Conservation (phyloP, 1,139 yeast species). For the Pichia sp. region DNA sequence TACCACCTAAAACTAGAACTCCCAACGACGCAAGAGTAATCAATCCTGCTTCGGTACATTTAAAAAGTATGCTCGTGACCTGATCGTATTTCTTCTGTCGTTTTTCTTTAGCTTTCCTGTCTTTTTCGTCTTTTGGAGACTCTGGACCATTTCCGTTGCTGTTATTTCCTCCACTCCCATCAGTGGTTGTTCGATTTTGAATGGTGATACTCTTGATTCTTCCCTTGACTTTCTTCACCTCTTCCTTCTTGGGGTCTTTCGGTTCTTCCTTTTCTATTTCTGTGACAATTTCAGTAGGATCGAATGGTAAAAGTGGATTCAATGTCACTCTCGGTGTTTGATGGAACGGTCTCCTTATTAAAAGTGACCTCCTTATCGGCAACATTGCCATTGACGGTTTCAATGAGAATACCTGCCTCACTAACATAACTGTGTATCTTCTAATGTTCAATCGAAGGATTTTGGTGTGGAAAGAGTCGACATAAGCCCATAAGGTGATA, state of each 20-base stretch:
- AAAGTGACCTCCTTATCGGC: not conserved
- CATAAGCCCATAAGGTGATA: too few relatives aligned
- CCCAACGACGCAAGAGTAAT: slow-evolving; percentile 74
- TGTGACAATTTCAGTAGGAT: slow-evolving; percentile 22
- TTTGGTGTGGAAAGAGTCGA: too few relatives aligned
- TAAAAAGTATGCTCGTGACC: slow-evolving; percentile 39
- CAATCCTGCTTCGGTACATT: slow-evolving; percentile 69
- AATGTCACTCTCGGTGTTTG: slow-evolving; percentile 12
- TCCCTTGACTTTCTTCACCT: slow-evolving; percentile 4
- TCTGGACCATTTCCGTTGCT: slow-evolving; percentile 4
- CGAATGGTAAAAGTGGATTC: slow-evolving; percentile 36
- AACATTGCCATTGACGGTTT: not conserved
- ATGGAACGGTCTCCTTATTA: not conserved
- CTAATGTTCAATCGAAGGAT: too few relatives aligned
- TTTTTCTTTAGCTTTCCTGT: slow-evolving; percentile 12
- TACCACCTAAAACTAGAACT: slow-evolving; percentile 71
- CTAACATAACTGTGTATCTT: too few relatives aligned
- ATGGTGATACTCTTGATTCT: slow-evolving; percentile 4
- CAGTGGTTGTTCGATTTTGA: not conserved
- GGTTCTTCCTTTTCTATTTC: slow-evolving; percentile 11
- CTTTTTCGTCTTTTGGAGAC: slow-evolving; percentile 11
- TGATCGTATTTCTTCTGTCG: slow-evolving; percentile 16
- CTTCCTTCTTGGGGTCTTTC: slow-evolving; percentile 1
- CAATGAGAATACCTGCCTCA: not conserved
- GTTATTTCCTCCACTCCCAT: not conserved